A percentile compares a stretch with the other conserved stretches of the same genome.
Evolutionary conservation across 345 rosid genomes (phyloP).

Genomic region (Erodium maritimum): DNA sequence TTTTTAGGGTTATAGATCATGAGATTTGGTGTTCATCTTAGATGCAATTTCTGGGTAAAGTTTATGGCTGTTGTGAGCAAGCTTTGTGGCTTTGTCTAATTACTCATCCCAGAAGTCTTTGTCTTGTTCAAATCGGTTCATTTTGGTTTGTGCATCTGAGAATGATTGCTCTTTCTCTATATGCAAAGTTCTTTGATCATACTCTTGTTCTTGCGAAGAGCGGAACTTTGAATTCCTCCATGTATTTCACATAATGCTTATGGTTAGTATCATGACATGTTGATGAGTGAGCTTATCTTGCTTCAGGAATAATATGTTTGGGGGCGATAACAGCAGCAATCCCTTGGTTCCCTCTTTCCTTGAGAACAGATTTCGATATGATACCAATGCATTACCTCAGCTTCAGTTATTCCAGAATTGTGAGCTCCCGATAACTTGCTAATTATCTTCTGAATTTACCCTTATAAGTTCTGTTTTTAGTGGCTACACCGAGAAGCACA

Average conservation of each 20-base stretch:
- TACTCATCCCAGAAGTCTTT: not conserved
- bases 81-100: not conserved
- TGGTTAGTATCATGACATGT: not conserved
- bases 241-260: not conserved
- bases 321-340: conserved; percentile 46
- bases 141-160: not conserved
- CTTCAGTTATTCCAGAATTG: conserved; percentile 47
- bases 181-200: too few species aligned
- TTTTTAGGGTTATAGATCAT: not conserved
- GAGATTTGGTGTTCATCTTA: not conserved
- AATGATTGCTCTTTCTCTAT: not conserved
- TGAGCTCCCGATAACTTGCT: conserved; percentile 18
- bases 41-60: too few species aligned
- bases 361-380: conserved; percentile 37
- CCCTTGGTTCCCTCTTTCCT: conserved; percentile 33
- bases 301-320: conserved; percentile 41
- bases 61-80: not conserved
- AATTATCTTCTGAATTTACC: not conserved
- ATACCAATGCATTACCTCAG: conserved; percentile 37
- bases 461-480: not conserved
- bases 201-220: not conserved
- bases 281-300: not conserved
- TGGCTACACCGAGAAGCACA: not conserved
- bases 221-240: not conserved
- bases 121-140: not conserved